Conservation (phyloP, 116 monocot species). For the Phalaenopsis hybrid region DNA sequence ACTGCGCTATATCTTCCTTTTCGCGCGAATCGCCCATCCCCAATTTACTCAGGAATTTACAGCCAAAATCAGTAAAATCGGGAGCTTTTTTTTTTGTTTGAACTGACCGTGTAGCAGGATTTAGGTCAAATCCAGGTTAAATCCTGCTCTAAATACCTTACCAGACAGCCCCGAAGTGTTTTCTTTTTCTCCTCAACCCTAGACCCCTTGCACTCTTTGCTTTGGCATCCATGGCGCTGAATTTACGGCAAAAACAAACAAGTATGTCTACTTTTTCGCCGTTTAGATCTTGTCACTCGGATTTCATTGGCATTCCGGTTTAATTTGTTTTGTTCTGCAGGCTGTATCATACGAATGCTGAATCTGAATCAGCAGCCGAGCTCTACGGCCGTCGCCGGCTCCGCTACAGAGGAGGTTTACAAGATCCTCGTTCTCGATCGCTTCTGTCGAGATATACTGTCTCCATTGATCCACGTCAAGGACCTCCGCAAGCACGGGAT, state of each 20-base stretch:
- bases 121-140: too few relatives aligned
- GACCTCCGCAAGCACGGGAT: slow-evolving; percentile 86
- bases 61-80: too few relatives aligned
- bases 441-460: slow-evolving; percentile 70
- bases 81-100: too few relatives aligned
- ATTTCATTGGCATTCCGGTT: not conserved
- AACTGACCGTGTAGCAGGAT: too few relatives aligned
- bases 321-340: slow-evolving; percentile 13
- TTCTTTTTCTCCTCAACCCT: not conserved
- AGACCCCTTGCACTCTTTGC: not conserved
- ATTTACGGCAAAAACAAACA: slow-evolving; percentile 38
- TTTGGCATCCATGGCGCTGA: slow-evolving; percentile 51
- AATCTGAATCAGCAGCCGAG: slow-evolving; percentile 60
- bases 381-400: not conserved
- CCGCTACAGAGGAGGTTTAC: slow-evolving; percentile 42
- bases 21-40: too few relatives aligned
- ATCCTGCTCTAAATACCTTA: too few relatives aligned
- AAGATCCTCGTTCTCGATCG: slow-evolving; percentile 82
- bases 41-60: too few relatives aligned
- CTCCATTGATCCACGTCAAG: slow-evolving; percentile 77
- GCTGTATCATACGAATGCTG: slow-evolving; percentile 65
- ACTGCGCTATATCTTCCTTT: too few relatives aligned
- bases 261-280: slow-evolving; percentile 18
- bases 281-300: not conserved
- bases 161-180: not conserved